A percentile compares a stretch with the other conserved stretches of the same genome.
These are phyloP conservation scores for Saccharomycopsis phalli DNA, from an alignment of 1,139 yeast species.

Conservation along the genomic window DNA sequence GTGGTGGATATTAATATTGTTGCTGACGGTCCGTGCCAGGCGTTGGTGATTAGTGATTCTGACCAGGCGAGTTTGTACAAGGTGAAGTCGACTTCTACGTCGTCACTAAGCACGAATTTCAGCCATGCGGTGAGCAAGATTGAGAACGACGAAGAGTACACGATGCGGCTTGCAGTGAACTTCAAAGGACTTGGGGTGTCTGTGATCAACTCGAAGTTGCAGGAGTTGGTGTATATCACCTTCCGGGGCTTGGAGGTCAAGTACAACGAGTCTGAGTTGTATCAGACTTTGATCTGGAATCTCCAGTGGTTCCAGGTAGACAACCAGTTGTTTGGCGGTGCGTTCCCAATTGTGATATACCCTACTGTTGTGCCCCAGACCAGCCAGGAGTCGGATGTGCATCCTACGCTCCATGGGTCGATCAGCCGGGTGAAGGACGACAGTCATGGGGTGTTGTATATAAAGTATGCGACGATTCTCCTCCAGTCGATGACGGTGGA, in stretches of 20 bases:
- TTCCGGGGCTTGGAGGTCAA: slow-evolving; percentile 73
- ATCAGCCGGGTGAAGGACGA: slow-evolving; percentile 80
- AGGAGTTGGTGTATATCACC: slow-evolving; percentile 78
- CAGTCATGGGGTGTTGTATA: slow-evolving; percentile 79
- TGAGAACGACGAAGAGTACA: slow-evolving; percentile 57
- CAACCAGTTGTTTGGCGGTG: slow-evolving; percentile 82
- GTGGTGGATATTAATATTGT: slow-evolving; percentile 83
- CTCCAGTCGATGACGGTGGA: slow-evolving; percentile 89
- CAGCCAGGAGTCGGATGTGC: slow-evolving; percentile 73
- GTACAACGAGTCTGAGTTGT: slow-evolving; percentile 76
- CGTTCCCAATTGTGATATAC: slow-evolving; percentile 81
- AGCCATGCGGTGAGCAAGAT: slow-evolving; percentile 39
- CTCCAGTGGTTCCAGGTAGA: slow-evolving; percentile 93
- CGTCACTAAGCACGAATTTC: slow-evolving; percentile 26
- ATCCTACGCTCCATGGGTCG: slow-evolving; percentile 85
- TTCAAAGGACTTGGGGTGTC: slow-evolving; percentile 91
- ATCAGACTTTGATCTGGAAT: slow-evolving; percentile 72
- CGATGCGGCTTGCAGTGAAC: slow-evolving; percentile 49
- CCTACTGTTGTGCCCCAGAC: slow-evolving; percentile 89
- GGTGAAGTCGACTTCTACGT: slow-evolving; percentile 19
- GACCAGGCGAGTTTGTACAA: slow-evolving; percentile 72
- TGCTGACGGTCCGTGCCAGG: slow-evolving; percentile 94
- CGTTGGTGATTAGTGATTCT: slow-evolving; percentile 74
- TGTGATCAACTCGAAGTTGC: slow-evolving; percentile 56
- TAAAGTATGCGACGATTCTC: slow-evolving; percentile 83